A percentile compares a stretch with the other conserved stretches of the same genome.
Evolutionary conservation across 1,284 basidiomycete species (phyloP).

Genomic region (Irpex sp.): DNA sequence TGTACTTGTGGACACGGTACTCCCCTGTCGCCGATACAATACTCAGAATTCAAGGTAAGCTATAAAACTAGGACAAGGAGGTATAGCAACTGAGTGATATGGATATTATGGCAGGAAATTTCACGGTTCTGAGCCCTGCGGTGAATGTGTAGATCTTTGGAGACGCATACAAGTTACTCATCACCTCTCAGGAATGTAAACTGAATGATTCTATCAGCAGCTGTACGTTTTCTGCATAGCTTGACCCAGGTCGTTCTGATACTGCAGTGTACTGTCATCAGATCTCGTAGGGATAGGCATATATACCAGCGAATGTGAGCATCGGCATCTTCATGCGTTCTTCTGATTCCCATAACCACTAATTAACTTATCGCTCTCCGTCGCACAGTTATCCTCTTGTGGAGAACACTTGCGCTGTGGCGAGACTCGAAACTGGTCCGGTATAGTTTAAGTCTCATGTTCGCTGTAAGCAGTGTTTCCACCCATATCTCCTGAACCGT

Average conservation of each 20-base stretch:
- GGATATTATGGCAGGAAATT: background rate
- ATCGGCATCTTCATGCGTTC: background rate
- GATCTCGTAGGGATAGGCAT: slow-evolving; percentile 11
- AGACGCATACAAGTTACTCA: background rate
- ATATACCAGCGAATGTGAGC: slow-evolving; percentile 12
- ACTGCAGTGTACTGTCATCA: background rate
- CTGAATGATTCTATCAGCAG: background rate
- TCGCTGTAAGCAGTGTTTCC: background rate
- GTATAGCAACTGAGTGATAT: background rate
- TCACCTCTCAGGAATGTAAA: background rate
- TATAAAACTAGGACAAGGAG: background rate
- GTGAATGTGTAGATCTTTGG: background rate
- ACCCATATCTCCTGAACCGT: too few relatives aligned
- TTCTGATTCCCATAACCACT: background rate
- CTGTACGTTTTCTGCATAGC: background rate
- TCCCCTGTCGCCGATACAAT: slow-evolving; percentile 30
- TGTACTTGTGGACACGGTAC: slow-evolving; percentile 35
- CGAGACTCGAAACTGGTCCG: slow-evolving; percentile 7
- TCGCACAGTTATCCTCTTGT: slow-evolving; percentile 12
- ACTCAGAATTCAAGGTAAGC: background rate
- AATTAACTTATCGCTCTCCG: background rate
- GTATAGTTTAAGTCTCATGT: background rate
- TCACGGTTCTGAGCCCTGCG: background rate
- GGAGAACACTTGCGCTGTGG: slow-evolving; percentile 19
- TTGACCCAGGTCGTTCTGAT: background rate